phyloP scores from a whole-genome alignment of 148 eudicot genomes.

The Fagopyrum esculentum region DNA sequence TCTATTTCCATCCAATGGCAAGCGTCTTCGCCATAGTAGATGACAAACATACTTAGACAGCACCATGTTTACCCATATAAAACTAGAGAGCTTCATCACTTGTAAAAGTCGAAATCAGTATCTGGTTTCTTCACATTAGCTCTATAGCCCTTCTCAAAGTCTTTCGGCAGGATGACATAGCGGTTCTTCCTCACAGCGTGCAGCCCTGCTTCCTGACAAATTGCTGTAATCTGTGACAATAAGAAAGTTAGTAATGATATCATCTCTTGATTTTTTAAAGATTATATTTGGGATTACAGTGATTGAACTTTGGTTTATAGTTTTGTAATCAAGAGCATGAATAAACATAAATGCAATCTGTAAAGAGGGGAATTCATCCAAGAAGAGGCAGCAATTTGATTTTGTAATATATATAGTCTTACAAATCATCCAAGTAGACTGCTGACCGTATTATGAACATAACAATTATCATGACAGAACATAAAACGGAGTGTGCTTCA shows the following conservation, averaged over 20 bases:
- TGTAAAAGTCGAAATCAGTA: conserved; percentile 91
- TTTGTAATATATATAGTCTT: no score
- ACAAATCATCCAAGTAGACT: neutral
- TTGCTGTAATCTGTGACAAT: conserved; percentile 1
- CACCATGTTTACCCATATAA: neutral
- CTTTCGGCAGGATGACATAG: conserved; percentile 83
- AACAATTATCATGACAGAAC: neutral
- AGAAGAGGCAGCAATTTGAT: no score
- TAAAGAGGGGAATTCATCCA: no score
- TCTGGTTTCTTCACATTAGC: conserved; percentile 89
- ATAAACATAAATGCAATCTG: no score
- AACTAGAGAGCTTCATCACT: conserved; percentile 25
- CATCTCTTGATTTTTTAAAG: neutral
- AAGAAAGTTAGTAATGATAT: neutral
- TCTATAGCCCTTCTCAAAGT: conserved; percentile 86
- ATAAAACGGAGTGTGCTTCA: neutral
- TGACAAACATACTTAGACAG: neutral
- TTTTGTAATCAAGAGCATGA: neutral
- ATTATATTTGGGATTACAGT: neutral
- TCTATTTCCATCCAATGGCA: neutral
- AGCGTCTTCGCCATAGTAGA: neutral
- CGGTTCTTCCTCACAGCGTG: conserved; percentile 26
- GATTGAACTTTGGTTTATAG: neutral
- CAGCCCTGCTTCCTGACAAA: conserved; percentile 14
- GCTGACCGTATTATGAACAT: neutral